Base-by-base conservation (phyloP, 1,139 yeast species). In the Maudiozyma humilis region DNA sequence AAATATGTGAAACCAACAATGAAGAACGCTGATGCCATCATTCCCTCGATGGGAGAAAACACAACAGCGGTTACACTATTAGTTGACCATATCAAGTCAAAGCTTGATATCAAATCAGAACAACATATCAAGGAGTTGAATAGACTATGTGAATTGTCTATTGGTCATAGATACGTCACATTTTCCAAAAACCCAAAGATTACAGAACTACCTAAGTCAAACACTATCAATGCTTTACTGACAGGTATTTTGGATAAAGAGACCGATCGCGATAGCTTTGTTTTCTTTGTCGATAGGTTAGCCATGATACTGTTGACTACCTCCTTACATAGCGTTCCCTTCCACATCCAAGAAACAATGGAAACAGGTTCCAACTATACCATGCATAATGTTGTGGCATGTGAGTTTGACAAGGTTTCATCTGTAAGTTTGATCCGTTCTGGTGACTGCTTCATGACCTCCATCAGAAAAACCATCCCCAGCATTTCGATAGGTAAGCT, bases 41-140 rank as follows among this genome's bases (percentile, higher is more conserved):
- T 91, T 23, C 97, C 98, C 1, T 71, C 95, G 36, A 95, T 96
- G 6, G 73, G 86, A 19, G 96, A 88, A 59, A 89, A 87, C 60
- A 63, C 66, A 1, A 79, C 82, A 15, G 97, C 95, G 18, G 81
- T 89, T 35, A 76, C 80, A 47, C 71, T 88, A 69, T 72, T 91
- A 65, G 81, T 87, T 48, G 76, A 75, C 49, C 96, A 89, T 62
- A 79, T 91, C 46, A 78, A 78, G 59, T 81, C 80, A 36, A 95
- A 84, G 58, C 68, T 91, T 49, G 63, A 71, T 4, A 51, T 68
- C 19, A 88, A 87, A 63, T 81, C 93, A 3, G 63, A 69, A 32
- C 68, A 72, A 44, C 97, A 91, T 63, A 59, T 88, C 45, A 65
- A 71, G 38, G 52, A 62, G 53, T 42, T 63, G 57, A 37, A 66